phyloP scores from a whole-genome alignment of 352 stramenopile species.

The Achlya hypogyna region DNA sequence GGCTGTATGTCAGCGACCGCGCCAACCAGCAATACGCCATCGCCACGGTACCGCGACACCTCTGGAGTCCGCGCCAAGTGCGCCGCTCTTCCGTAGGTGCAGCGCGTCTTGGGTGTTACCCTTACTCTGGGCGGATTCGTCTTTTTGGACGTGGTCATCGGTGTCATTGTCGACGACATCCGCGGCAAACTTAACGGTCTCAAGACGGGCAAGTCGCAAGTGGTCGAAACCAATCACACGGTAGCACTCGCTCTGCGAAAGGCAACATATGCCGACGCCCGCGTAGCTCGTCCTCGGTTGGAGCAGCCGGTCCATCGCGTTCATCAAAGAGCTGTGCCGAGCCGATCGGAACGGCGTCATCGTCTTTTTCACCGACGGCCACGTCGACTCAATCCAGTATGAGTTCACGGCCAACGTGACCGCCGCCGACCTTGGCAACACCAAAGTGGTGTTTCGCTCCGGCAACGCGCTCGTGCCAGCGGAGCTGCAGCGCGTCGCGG shows the following conservation, averaged over 20 bases:
- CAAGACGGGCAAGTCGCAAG: background rate
- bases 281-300: constrained; percentile 10
- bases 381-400: background rate
- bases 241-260: background rate
- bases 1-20: background rate
- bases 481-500: background rate
- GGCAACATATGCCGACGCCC: background rate
- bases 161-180: constrained; percentile 13
- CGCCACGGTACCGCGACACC: background rate
- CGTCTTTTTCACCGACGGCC: background rate
- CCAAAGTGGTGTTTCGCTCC: background rate
- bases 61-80: background rate
- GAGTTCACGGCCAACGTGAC: background rate
- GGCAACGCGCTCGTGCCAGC: constrained; percentile 7
- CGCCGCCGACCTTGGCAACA: background rate
- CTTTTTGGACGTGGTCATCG: constrained; percentile 3
- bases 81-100: background rate
- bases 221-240: constrained; percentile 6
- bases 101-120: background rate
- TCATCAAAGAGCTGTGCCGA: background rate
- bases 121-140: background rate
- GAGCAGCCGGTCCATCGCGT: background rate
- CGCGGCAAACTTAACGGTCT: background rate
- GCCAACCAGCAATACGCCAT: background rate
- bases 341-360: background rate